Base-by-base conservation (phyloP, 805 yeast species). In the Ogataea ganodermae region DNA sequence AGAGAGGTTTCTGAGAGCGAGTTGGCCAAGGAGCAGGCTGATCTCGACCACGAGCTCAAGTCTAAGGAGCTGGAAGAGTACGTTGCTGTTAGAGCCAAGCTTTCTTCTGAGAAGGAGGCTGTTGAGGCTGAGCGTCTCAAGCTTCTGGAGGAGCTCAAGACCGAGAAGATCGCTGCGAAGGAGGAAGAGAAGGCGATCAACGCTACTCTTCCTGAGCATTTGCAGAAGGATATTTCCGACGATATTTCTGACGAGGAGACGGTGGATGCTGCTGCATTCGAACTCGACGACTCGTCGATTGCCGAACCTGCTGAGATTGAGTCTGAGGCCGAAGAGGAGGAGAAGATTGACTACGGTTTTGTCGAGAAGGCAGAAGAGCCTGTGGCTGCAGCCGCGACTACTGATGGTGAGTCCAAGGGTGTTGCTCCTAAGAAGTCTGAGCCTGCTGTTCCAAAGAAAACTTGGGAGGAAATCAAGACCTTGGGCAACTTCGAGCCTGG, bases 161-260 rank as follows among this genome's bases (percentile, higher is more conserved):
- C 60, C 2, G 43, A 60, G 24, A 68, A 74, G 51, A 61, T 68
- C 55, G 57, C 66, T 33, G 66, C 79, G 28, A 51, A 60, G 36
- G 50, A 65, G 42, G 78, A 75, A 42, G 79, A 74, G 55, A 74
- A 70, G 57, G 70, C 68, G 45, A 75, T 79, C 56, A 78, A 78
- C 55, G 60, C 54, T 12, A 75, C 70, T 46, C 71, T 76, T 51
- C 84, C 84, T 10, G 80, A 75, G 42, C 84, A 79, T 62, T 67
- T 79, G 57, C 71, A 67, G 49, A 61, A 64, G 51, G 68, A 66
- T 12, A 49, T 66, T 17, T 46, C 56, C n/a, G 62, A 58, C 36
- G 50, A 44, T 13, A 41, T 60, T 21, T 52, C 66, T 10, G 62
- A 58, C 30, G 67, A 60, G 50, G 60, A 57, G 33, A 59, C 57